These are phyloP conservation scores for Pseudonitzschia delicatissima DNA, from an alignment of 108 stramenopile species.

Conservation along the genomic window DNA sequence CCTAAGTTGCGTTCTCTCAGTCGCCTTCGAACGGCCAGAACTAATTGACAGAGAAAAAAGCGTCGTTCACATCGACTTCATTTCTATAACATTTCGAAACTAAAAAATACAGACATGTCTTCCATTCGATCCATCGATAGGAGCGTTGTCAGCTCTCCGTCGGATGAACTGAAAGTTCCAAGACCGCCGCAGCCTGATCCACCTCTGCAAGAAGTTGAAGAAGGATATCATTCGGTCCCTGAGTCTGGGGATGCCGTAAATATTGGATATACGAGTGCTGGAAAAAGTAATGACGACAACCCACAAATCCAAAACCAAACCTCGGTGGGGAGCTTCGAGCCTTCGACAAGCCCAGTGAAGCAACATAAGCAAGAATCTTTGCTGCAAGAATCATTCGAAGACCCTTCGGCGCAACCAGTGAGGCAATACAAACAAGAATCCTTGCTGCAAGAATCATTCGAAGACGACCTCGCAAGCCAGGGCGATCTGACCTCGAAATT, in stretches of 20 bases:
- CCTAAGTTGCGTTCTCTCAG: no score
- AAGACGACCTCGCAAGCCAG: not conserved
- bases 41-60: no score
- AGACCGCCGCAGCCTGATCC: not conserved
- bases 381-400: no score
- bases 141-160: conserved; percentile 4
- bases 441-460: no score
- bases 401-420: not conserved
- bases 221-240: conserved; percentile 21
- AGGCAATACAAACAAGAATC: not conserved
- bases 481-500: not conserved
- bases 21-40: no score
- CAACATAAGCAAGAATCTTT: not conserved
- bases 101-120: no score
- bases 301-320: not conserved
- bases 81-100: no score
- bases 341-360: not conserved
- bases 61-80: no score
- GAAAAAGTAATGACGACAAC: not conserved
- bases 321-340: no score
- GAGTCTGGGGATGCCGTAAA: conserved; percentile 7
- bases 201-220: not conserved
- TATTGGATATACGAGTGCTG: not conserved
- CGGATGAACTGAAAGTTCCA: not conserved
- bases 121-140: no score